phyloP scores from a whole-genome alignment of 768 basidiomycete genomes.

The Lactarius quietus region DNA sequence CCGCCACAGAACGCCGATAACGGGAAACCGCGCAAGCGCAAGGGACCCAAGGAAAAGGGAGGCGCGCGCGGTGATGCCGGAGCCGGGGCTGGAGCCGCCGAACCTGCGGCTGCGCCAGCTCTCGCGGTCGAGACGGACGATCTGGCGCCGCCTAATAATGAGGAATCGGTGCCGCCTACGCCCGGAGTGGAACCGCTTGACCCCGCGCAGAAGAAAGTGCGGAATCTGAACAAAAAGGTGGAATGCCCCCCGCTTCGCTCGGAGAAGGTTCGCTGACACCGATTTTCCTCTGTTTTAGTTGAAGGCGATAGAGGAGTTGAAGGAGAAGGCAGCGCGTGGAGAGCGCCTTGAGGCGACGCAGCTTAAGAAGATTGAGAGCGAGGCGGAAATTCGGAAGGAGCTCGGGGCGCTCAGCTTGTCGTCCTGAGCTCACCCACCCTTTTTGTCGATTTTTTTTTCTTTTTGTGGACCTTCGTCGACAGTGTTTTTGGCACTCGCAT shows the following conservation, averaged over 20 bases:
- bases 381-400: slow-evolving; percentile 80
- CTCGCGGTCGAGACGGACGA: slow-evolving; percentile 32
- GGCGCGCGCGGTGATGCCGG: slow-evolving; percentile 32
- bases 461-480: background rate
- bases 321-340: too few relatives aligned
- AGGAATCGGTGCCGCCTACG: slow-evolving; percentile 45
- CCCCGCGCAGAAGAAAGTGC: slow-evolving; percentile 83
- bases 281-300: too few relatives aligned
- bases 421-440: background rate
- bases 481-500: background rate
- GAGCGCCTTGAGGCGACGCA: too few relatives aligned
- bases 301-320: too few relatives aligned
- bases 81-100: slow-evolving; percentile 22
- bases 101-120: slow-evolving; percentile 33
- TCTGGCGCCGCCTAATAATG: slow-evolving; percentile 15
- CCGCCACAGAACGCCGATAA: too few relatives aligned
- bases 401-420: slow-evolving; percentile 40
- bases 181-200: slow-evolving; percentile 67
- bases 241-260: slow-evolving; percentile 12
- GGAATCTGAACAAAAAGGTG: slow-evolving; percentile 97
- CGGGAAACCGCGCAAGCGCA: slow-evolving; percentile 58
- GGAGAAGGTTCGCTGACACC: background rate
- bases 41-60: slow-evolving; percentile 42
- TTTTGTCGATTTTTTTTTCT: background rate
- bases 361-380: too few relatives aligned